These are phyloP conservation scores for Venturia nashicola DNA, from an alignment of 2,329 filamentous ascomycete genomes.

Conservation along the genomic window DNA sequence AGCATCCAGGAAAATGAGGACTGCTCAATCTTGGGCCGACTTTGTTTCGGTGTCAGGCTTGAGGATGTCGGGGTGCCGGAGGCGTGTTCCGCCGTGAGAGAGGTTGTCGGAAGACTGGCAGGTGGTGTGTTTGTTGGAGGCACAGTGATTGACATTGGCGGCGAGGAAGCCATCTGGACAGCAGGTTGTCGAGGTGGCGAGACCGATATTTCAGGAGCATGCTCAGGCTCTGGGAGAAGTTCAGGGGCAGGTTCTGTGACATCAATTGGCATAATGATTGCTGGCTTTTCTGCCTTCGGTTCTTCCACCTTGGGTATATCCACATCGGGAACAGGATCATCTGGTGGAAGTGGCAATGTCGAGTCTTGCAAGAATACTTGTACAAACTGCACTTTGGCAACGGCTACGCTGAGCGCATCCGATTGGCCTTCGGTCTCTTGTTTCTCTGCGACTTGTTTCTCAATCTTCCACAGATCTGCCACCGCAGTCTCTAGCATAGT, in stretches of 20 bases:
- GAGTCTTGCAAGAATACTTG: constrained; percentile 38
- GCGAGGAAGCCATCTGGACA: not conserved
- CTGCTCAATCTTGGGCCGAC: constrained; percentile 53
- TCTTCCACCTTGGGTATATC: not conserved
- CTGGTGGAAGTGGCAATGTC: constrained; percentile 27
- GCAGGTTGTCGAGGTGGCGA: not conserved
- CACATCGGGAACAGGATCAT: not conserved
- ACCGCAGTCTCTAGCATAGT: constrained; percentile 57
- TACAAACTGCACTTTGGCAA: constrained; percentile 38
- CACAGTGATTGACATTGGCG: not conserved
- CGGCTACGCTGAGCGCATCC: constrained; percentile 32
- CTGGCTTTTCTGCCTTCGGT: not conserved
- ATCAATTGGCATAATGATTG: not conserved
- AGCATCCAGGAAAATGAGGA: constrained; percentile 75
- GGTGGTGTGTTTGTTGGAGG: not conserved
- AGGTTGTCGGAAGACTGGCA: not conserved
- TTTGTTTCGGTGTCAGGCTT: not conserved
- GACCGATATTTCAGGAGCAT: not conserved
- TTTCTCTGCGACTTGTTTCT: constrained; percentile 35
- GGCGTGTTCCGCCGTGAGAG: not conserved
- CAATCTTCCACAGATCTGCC: constrained; percentile 47
- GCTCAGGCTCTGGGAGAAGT: not conserved
- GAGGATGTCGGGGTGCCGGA: not conserved
- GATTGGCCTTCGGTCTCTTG: constrained; percentile 19
- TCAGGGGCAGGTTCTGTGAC: not conserved